Evolutionary conservation across 2,329 filamentous ascomycete genomes (phyloP).

Genomic region (Coniella vitis): DNA sequence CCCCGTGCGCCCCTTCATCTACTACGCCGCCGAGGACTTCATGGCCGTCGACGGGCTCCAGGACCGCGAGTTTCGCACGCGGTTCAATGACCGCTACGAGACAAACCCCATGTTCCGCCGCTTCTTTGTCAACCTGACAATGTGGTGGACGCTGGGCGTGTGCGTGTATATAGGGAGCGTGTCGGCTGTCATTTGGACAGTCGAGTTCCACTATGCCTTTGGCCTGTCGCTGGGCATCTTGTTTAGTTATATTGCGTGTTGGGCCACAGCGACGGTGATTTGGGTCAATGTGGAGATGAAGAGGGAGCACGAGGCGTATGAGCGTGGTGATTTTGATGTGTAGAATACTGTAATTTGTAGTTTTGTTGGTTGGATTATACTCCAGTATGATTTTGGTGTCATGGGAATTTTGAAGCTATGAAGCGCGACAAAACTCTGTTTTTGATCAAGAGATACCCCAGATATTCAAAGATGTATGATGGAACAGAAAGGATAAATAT

Average conservation of each 20-base stretch:
- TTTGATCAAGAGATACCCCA: no score
- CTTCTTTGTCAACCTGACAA: constrained; percentile 14
- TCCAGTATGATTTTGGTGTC: not conserved
- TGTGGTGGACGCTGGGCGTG: constrained; percentile 15
- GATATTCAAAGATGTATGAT: no score
- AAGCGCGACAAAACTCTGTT: no score
- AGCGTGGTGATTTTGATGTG: constrained; percentile 7
- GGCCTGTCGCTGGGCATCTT: constrained; percentile 13
- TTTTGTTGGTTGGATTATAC: no score
- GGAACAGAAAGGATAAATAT: no score
- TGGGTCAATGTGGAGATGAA: constrained; percentile 12
- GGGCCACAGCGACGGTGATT: constrained; percentile 9
- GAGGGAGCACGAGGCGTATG: constrained; percentile 9
- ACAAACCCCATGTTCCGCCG: constrained; percentile 11
- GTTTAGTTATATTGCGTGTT: constrained; percentile 12
- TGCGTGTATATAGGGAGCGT: constrained; percentile 14
- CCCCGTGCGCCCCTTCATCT: constrained; percentile 12
- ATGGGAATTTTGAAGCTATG: no score
- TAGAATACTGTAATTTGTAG: not conserved
- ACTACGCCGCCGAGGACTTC: constrained; percentile 16
- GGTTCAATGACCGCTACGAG: constrained; percentile 14
- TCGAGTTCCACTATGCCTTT: constrained; percentile 12
- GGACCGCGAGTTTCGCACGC: constrained; percentile 11
- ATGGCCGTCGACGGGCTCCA: constrained; percentile 14
- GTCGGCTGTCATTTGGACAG: constrained; percentile 14